Percentiles rank a stretch among this genome's conserved stretches.
Evolutionary conservation across 2,329 filamentous ascomycete genomes (phyloP).

Genomic region (Colletotrichum filicis): DNA sequence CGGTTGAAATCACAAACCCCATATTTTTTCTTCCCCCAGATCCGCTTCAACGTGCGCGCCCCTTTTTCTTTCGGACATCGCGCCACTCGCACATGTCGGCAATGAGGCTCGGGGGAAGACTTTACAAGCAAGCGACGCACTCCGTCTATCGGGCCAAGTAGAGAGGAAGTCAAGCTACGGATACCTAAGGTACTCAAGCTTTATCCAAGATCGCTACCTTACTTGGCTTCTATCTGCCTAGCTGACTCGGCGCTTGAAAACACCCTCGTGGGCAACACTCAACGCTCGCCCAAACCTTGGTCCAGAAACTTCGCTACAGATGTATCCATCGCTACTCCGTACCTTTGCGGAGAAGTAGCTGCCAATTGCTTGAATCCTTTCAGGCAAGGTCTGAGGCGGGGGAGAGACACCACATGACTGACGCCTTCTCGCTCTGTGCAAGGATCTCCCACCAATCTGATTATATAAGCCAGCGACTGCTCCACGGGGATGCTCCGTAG

Average conservation of each 20-base stretch:
- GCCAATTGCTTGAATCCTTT: constrained; percentile 1
- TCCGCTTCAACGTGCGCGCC: neutral
- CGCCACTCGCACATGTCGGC: constrained; percentile 7
- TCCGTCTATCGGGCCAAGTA: neutral
- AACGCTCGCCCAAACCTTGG: neutral
- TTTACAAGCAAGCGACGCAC: no score
- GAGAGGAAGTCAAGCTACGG: neutral
- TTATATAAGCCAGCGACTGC: neutral
- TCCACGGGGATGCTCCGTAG: neutral
- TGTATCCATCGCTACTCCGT: no score
- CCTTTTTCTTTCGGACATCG: neutral
- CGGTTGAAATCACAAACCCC: neutral
- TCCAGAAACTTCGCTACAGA: neutral
- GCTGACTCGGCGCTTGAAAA: no score
- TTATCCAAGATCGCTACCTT: neutral
- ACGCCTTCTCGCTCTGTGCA: neutral
- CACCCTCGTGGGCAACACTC: no score
- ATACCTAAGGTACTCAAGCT: neutral
- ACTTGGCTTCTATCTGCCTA: neutral
- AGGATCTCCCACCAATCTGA: neutral
- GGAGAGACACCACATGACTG: constrained; percentile 7
- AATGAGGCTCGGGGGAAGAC: neutral
- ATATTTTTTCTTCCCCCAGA: neutral
- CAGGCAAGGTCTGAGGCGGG: neutral
- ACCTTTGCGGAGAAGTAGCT: neutral